These are phyloP conservation scores for Lipomyces spencermartinsiae DNA, from an alignment of 805 yeast species.

Conservation along the genomic window DNA sequence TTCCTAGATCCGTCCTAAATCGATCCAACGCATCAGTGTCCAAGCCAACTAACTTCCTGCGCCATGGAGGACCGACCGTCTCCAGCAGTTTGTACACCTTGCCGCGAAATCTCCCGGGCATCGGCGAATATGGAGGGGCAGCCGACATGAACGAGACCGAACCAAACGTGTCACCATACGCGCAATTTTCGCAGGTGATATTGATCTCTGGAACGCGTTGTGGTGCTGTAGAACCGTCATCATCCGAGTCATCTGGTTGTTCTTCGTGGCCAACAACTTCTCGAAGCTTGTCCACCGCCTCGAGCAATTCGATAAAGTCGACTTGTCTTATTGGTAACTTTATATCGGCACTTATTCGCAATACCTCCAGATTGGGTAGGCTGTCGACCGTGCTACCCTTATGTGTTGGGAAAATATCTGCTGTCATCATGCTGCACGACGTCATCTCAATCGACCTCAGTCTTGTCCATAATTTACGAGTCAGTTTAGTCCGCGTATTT, in stretches of 20 bases:
- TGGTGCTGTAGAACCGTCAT: neutral
- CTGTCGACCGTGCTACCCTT: neutral
- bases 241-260: neutral
- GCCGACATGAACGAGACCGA: slow-evolving; percentile 9
- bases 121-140: slow-evolving; percentile 16
- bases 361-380: slow-evolving; percentile 22
- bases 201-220: slow-evolving; percentile 15
- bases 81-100: slow-evolving; percentile 21
- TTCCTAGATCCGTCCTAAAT: slow-evolving; percentile 22
- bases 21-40: slow-evolving; percentile 14
- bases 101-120: slow-evolving; percentile 18
- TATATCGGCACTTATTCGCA: slow-evolving; percentile 24
- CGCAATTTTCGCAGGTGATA: slow-evolving; percentile 19
- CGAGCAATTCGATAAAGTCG: slow-evolving; percentile 15
- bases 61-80: slow-evolving; percentile 23
- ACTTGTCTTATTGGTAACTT: slow-evolving; percentile 12
- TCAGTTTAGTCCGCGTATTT: neutral
- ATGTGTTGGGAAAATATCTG: slow-evolving; percentile 24
- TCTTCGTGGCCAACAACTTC: slow-evolving; percentile 6
- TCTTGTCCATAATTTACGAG: slow-evolving; percentile 20
- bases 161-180: slow-evolving; percentile 18
- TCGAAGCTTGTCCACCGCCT: slow-evolving; percentile 24
- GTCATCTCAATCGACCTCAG: slow-evolving; percentile 23
- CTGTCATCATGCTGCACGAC: slow-evolving; percentile 23
- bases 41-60: slow-evolving; percentile 20